These are phyloP conservation scores for Dictyostelium firmibasis DNA, from an alignment of 78 protist genomes.

Conservation along the genomic window DNA sequence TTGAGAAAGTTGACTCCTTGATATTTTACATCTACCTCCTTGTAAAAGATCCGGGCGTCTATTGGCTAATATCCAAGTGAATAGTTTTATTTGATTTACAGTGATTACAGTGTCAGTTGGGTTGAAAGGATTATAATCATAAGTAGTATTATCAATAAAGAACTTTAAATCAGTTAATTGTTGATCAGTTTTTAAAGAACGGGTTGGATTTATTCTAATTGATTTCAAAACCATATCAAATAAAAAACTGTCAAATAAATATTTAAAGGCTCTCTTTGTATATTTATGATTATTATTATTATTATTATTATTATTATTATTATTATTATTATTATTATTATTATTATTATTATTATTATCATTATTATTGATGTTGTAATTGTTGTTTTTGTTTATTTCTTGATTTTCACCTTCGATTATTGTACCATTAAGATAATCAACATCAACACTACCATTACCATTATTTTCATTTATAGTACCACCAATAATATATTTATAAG, in stretches of 20 bases:
- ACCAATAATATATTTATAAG: background rate
- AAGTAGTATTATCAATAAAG: background rate
- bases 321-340: background rate
- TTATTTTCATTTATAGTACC: background rate
- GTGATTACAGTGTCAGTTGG: background rate
- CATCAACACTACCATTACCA: background rate
- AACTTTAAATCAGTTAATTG: background rate
- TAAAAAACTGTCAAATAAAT: background rate
- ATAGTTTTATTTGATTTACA: background rate
- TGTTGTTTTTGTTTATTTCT: background rate
- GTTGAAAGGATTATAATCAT: background rate
- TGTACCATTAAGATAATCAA: too few relatives aligned
- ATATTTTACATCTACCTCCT: background rate
- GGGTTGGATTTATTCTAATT: background rate
- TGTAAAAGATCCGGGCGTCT: background rate
- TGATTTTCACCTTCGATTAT: too few relatives aligned
- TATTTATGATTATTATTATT: background rate
- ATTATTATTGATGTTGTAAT: background rate
- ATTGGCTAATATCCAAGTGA: background rate
- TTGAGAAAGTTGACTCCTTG: background rate
- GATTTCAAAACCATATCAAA: background rate
- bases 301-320: background rate
- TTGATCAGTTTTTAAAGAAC: background rate
- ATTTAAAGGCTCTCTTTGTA: background rate
- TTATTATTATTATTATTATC: background rate